Conservation (phyloP, 1,139 yeast genomes). For the Taphrina populina region DNA sequence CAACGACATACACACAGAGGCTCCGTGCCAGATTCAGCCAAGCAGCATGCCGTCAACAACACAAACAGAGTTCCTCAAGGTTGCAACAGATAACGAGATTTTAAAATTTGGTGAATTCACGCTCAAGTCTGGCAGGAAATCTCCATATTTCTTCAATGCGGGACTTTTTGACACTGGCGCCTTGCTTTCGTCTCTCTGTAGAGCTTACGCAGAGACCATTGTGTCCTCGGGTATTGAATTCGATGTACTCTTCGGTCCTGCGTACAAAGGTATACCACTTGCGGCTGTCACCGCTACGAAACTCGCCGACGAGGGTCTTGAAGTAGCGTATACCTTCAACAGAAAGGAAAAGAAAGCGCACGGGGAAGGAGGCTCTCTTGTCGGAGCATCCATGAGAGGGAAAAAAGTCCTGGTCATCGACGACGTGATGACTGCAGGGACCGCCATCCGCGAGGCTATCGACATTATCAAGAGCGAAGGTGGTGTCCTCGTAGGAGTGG, state of each 20-base stretch:
- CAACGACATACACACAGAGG: no score
- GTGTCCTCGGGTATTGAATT: constrained; percentile 72
- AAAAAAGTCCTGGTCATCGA: constrained; percentile 81
- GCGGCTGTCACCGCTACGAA: constrained; percentile 92
- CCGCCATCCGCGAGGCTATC: constrained; percentile 94
- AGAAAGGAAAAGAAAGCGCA: constrained; percentile 87
- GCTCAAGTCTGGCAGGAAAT: constrained; percentile 81
- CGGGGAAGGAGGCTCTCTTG: constrained; percentile 96
- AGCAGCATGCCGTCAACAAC: constrained; percentile 21
- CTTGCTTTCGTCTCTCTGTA: constrained; percentile 72
- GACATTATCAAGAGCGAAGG: constrained; percentile 67
- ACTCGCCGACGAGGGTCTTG: constrained; percentile 70
- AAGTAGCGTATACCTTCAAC: constrained; percentile 49
- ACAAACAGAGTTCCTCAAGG: constrained; percentile 13
- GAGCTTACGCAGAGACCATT: constrained; percentile 85
- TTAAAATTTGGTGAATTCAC: constrained; percentile 30
- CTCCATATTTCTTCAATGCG: constrained; percentile 96
- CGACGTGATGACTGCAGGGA: constrained; percentile 98
- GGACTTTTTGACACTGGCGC: constrained; percentile 84
- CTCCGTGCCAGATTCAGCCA: background rate
- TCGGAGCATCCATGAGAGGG: constrained; percentile 72
- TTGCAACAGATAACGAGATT: constrained; percentile 24
- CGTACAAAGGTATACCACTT: constrained; percentile 94
- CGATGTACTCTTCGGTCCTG: constrained; percentile 94
- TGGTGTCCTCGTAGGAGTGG: constrained; percentile 77